Evolutionary conservation across 73 alveolate species (phyloP), one percentile per base, ranked within the genome.

Genomic region (Tetrahymena borealis): DNA sequence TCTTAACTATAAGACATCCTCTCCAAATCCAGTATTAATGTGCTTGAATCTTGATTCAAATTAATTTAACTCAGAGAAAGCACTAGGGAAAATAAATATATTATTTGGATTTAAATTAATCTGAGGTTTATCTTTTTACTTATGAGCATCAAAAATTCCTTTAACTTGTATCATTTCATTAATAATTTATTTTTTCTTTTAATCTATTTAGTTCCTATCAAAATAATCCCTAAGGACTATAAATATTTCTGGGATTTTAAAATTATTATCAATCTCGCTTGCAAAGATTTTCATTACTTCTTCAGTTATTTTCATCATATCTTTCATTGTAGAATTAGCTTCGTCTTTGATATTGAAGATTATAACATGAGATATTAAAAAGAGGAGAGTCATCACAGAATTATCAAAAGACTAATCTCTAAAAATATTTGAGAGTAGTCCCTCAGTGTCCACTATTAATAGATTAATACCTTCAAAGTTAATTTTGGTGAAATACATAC

Each of bases 401-500:
- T 60, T 60, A 6, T 60, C 85, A 60, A 60, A 60, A 60, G 85
- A 60, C 28, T 60, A 60, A 9, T 60, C 85, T 28, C 85, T 60
- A 35, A 60, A 60, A 60, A 60, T n/a, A 9, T 60, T 60, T 6
- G 85, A 60, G n/a, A 60, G 15, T 16, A 60, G 28, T 6, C 85
- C 85, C 28, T 60, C 85, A 15, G 85, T 60, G 35, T 60, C 85
- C 28, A 60, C 28, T 15, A 60, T 35, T 60, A 60, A 6, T 3
- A 60, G 37, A 16, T 60, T 60, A 32, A 60, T 60, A 10, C 85
- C 85, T 20, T 60, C n/a, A 13, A 60, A 60, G 35, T 60, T 60
- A 15, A 60, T 60, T 60, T 60, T 60, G 4, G 85, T 60, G 10
- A 91, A 91, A 60, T 91, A 91, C 28, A 91, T 91, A 33, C 94